phyloP scores from a whole-genome alignment of 768 basidiomycete genomes.

The Phlebiopsis flavidoalba region DNA sequence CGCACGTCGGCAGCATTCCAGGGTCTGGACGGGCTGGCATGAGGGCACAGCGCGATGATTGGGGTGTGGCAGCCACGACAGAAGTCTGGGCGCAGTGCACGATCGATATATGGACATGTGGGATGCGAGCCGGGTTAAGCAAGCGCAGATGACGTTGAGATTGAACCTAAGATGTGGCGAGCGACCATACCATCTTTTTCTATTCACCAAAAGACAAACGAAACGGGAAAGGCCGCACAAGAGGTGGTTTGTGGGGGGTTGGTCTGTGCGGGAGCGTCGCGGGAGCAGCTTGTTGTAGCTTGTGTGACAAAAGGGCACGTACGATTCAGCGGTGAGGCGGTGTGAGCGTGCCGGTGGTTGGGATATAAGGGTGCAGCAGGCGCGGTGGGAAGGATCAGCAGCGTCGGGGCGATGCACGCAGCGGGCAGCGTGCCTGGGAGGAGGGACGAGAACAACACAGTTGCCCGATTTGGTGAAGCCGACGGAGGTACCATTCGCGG shows the following conservation, averaged over 20 bases:
- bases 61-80: neutral
- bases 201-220: too few species aligned
- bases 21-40: neutral
- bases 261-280: neutral
- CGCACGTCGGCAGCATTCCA: neutral
- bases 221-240: too few species aligned
- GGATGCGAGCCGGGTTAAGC: neutral
- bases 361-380: neutral
- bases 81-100: neutral
- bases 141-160: neutral
- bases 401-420: neutral
- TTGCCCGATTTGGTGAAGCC: slow-evolving; percentile 15
- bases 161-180: neutral
- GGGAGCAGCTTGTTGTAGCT: neutral
- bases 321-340: neutral
- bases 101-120: neutral
- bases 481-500: slow-evolving; percentile 14
- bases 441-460: neutral
- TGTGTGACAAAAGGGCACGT: neutral
- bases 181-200: too few species aligned
- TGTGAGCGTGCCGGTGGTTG: neutral
- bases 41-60: neutral
- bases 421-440: neutral
- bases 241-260: too few species aligned
- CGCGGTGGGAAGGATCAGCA: neutral